Evolutionary conservation across 768 basidiomycete genomes (phyloP).

Genomic region (Trametes gibbosa): DNA sequence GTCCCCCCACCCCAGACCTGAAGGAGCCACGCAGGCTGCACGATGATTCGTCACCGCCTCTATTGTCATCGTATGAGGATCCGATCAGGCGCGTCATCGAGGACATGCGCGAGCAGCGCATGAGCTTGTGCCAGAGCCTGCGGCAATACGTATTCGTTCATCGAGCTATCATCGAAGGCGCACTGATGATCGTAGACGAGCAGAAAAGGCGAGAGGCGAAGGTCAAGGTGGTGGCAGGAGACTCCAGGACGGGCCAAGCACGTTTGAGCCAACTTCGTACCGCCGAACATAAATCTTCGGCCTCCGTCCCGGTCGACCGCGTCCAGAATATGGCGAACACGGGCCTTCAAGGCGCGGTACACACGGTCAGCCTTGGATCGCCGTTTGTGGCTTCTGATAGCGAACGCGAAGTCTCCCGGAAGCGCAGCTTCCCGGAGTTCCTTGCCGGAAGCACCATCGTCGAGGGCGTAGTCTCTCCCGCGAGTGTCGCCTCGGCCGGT

Average conservation of each 20-base stretch:
- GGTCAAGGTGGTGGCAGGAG: constrained; percentile 11
- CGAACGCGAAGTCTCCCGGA: constrained; percentile 8
- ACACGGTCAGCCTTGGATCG: constrained; percentile 6
- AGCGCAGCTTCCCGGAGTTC: constrained; percentile 19
- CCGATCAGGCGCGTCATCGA: constrained; percentile 83
- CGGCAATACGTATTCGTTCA: constrained; percentile 95
- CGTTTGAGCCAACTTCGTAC: constrained; percentile 6
- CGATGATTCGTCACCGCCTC: constrained; percentile 47
- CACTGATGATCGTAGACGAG: constrained; percentile 74
- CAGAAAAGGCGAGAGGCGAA: constrained; percentile 44
- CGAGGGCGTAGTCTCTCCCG: constrained; percentile 11
- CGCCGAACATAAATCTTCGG: constrained; percentile 4
- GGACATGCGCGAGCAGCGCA: constrained; percentile 93
- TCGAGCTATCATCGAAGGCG: constrained; percentile 78
- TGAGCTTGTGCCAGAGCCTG: constrained; percentile 94
- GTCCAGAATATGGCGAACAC: not conserved
- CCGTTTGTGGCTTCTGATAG: constrained; percentile 5
- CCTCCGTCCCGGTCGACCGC: constrained; percentile 16
- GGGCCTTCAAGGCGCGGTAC: not conserved
- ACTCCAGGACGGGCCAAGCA: constrained; percentile 20
- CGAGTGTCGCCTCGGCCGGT: constrained; percentile 6
- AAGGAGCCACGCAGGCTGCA: constrained; percentile 58
- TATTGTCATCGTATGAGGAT: constrained; percentile 62
- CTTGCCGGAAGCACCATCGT: constrained; percentile 11
- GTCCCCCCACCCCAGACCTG: constrained; percentile 7